Evolutionary conservation across 306 rosid genomes (phyloP), one percentile per base, ranked within the genome.

Genomic region (Potentilla sterilis): DNA sequence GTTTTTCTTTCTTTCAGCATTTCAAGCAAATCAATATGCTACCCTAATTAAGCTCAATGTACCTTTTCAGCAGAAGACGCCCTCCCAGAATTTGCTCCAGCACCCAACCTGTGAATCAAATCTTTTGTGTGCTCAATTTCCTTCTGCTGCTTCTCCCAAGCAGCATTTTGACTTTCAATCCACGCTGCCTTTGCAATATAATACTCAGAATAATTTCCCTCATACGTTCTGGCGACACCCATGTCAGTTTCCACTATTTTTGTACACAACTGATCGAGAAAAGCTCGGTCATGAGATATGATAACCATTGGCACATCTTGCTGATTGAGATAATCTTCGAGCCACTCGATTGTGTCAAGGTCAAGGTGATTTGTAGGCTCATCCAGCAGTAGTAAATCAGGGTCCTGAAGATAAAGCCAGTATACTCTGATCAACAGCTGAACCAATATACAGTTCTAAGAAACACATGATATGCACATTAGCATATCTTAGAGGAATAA

Each of bases 81-180:
- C 79, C 98, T 92, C 15, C 98, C 97, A 5, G 98, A 92, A 86
- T 90, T 95, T 67, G 89, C 97, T 70, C 98, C 98, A 66, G 98
- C 98, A 9, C 98, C 93, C 86, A 95, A 82, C 81, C 98, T 86
- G 52, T 47, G 86, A 64, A 95, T 92, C 55, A 95, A 87, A 77
- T 90, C 97, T 86, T 78, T 90, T 10, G 96, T 90, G 0, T 89
- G 95, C 48, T 89, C 98, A 80, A 95, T 95, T 84, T 95, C 97
- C 82, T 92, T 95, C 87, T 95, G 97, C 89, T 95, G 97, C 91
- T 95, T 95, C 86, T 89, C 97, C 97, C 97, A 95, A 63, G 98
- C 97, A 77, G 97, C 92, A 83, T 87, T 75, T 81, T 95, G 97
- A 72, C 92, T 71, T 84, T 92, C 98, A 72, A 88, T 86, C 98